phyloP scores from a whole-genome alignment of 2,329 filamentous ascomycete genomes.

The Fusarium chuoi region DNA sequence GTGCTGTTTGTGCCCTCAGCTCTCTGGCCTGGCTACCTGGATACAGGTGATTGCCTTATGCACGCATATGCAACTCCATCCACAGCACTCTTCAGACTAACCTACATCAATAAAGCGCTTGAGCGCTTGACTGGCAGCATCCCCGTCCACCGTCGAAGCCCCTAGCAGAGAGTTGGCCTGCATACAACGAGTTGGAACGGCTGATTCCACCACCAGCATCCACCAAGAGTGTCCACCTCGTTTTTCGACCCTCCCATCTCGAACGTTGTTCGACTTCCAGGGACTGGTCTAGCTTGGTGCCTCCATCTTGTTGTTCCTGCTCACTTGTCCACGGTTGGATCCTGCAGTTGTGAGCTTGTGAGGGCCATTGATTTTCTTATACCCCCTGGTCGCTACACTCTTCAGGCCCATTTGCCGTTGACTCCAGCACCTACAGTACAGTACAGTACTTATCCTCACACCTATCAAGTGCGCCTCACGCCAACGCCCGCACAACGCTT shows the following conservation, averaged over 20 bases:
- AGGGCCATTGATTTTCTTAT: conserved; percentile 24
- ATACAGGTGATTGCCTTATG: conserved; percentile 21
- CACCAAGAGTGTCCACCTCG: conserved; percentile 30
- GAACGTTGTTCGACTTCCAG: conserved; percentile 32
- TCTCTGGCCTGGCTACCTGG: conserved; percentile 8
- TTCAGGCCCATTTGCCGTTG: conserved; percentile 16
- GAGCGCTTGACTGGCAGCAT: conserved; percentile 34
- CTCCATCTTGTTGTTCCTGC: conserved; percentile 33
- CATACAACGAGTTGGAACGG: conserved; percentile 24
- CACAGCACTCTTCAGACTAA: conserved; percentile 9
- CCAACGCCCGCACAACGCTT: conserved; percentile 48
- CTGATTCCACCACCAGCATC: conserved; percentile 20
- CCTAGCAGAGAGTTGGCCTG: conserved; percentile 18
- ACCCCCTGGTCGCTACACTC: conserved; percentile 29
- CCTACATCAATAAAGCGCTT: conserved; percentile 28
- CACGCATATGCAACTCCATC: conserved; percentile 14
- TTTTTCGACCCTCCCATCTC: conserved; percentile 32
- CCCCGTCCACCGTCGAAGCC: conserved; percentile 27
- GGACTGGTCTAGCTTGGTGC: conserved; percentile 14
- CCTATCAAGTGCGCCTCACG: conserved; percentile 38
- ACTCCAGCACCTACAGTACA: conserved; percentile 27
- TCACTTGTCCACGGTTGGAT: conserved; percentile 33
- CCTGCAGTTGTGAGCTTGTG: conserved; percentile 34
- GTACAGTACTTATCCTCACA: conserved; percentile 33
- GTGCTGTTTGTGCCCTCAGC: conserved; percentile 24